Percentiles rank a stretch among this genome's conserved stretches.
These are phyloP conservation scores for Lotmaria passim DNA, from an alignment of 208 protist genomes.

Conservation along the genomic window DNA sequence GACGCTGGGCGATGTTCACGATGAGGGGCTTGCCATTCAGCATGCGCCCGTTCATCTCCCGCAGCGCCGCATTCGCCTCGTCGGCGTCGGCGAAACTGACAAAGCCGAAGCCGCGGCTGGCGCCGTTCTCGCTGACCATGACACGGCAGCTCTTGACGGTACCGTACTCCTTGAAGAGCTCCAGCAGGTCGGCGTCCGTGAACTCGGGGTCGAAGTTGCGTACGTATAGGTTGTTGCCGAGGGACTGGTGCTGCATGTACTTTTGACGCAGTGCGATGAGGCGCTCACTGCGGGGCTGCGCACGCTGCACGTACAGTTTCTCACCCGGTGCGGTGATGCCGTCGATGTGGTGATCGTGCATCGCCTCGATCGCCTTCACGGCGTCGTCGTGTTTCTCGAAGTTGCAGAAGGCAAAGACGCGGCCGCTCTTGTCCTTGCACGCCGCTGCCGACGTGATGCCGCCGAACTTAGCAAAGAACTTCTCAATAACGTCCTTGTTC, in stretches of 20 bases:
- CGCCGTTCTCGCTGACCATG: constrained; percentile 91
- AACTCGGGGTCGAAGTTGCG: constrained; percentile 98
- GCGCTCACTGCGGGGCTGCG: constrained; percentile 87
- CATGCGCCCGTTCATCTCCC: constrained; percentile 98
- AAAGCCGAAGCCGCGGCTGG: constrained; percentile 98
- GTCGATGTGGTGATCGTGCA: constrained; percentile 88
- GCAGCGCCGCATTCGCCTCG: constrained; percentile 96
- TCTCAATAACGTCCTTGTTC: constrained; percentile 91
- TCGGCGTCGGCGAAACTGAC: constrained; percentile 98
- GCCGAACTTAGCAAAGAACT: constrained; percentile 95
- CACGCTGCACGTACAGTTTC: constrained; percentile 90
- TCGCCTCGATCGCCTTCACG: constrained; percentile 92
- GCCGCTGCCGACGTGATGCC: constrained; percentile 92
- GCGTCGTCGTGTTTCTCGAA: constrained; percentile 96
- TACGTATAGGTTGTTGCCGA: constrained; percentile 99
- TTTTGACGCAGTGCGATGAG: constrained; percentile 89
- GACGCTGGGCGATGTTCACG: constrained; percentile 97
- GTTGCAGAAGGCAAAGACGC: constrained; percentile 98
- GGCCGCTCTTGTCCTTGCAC: constrained; percentile 91
- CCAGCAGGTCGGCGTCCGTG: constrained; percentile 96
- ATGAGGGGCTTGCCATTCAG: constrained; percentile 97
- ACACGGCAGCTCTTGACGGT: constrained; percentile 99
- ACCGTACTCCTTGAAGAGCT: constrained; percentile 98
- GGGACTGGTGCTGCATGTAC: constrained; percentile 91
- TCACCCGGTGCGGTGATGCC: constrained; percentile 82